Conservation (phyloP, 106 monocot genomes). For the Acanthochlamys bracteata region DNA sequence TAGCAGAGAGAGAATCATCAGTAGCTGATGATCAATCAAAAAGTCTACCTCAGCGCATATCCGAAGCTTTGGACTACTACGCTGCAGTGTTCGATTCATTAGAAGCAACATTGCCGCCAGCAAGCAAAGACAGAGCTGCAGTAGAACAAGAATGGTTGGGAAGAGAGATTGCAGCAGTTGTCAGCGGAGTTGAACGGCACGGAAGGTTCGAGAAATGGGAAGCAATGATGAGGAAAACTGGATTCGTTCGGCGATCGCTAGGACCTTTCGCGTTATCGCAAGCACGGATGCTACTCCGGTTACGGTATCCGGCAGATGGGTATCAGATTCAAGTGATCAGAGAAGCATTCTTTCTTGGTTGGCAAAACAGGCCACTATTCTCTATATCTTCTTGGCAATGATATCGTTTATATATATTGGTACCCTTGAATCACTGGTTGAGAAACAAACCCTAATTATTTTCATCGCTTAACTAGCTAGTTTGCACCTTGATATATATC, state of each 20-base stretch:
- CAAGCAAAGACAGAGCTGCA: slow-evolving; percentile 46
- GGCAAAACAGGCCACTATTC: slow-evolving; percentile 80
- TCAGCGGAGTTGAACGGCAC: slow-evolving; percentile 42
- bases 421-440: too few relatives aligned
- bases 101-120: slow-evolving; percentile 83
- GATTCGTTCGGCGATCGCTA: slow-evolving; percentile 24
- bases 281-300: slow-evolving; percentile 68
- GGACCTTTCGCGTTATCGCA: slow-evolving; percentile 74
- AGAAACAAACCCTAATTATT: slow-evolving; percentile 8
- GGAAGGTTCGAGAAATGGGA: slow-evolving; percentile 67
- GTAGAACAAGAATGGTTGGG: slow-evolving; percentile 83
- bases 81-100: slow-evolving; percentile 75
- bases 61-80: slow-evolving; percentile 68
- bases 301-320: slow-evolving; percentile 92
- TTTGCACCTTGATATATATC: not conserved
- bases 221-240: slow-evolving; percentile 31
- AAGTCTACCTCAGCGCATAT: slow-evolving; percentile 46
- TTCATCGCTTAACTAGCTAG: not conserved
- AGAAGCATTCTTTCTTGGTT: slow-evolving; percentile 73
- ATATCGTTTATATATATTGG: too few relatives aligned
- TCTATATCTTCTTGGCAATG: slow-evolving; percentile 95
- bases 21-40: slow-evolving; percentile 14
- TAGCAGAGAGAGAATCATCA: slow-evolving; percentile 66
- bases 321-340: slow-evolving; percentile 53
- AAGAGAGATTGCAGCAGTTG: slow-evolving; percentile 54